phyloP scores from a whole-genome alignment of 441 rosid genomes.

The Euphorbia celastroides region DNA sequence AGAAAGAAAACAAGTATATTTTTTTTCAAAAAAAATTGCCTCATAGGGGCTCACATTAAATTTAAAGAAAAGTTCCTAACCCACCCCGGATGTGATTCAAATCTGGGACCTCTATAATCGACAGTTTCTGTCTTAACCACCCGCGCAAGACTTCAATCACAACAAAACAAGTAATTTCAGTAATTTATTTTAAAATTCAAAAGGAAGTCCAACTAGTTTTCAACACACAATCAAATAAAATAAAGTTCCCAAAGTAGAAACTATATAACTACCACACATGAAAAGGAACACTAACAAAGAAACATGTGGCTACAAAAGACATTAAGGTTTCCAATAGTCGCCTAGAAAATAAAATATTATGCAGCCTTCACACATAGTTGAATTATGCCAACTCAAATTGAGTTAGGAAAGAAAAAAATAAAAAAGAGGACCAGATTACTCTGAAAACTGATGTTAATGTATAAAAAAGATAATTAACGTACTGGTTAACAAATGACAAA shows the following conservation, averaged over 20 bases:
- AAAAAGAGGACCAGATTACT: too few species aligned
- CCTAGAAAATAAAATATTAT: background rate
- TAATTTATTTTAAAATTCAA: background rate
- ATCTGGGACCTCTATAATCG: too few species aligned
- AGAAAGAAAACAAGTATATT: background rate
- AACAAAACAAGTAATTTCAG: too few species aligned
- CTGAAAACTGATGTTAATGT: background rate
- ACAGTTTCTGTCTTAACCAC: too few species aligned
- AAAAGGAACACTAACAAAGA: background rate
- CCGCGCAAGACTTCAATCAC: too few species aligned
- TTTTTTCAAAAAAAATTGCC: too few species aligned
- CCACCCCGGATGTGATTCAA: too few species aligned
- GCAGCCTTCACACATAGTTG: background rate
- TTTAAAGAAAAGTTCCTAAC: too few species aligned
- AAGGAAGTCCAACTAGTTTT: background rate
- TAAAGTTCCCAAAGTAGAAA: background rate
- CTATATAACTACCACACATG: background rate
- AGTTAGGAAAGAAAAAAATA: background rate
- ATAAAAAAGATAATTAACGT: too few species aligned
- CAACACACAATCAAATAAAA: background rate
- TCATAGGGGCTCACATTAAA: too few species aligned
- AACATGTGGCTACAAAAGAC: background rate
- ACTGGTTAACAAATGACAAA: conserved; percentile 25
- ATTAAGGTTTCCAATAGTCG: background rate
- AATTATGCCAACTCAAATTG: background rate